Evolutionary conservation across 2,329 filamentous ascomycete genomes (phyloP).

Genomic region (Stromatinia cepivora): DNA sequence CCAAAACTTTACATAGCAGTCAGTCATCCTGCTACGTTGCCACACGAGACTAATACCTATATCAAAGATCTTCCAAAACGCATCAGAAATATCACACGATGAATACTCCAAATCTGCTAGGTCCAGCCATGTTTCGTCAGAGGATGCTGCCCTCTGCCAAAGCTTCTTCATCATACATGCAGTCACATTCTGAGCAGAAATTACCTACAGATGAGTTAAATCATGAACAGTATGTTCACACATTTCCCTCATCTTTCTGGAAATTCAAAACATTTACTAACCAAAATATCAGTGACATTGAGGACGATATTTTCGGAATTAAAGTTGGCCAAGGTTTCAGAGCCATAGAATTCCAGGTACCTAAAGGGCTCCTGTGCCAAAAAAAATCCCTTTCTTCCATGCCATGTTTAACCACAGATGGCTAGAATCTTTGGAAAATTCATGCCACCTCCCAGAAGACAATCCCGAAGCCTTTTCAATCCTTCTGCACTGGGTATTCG

Average conservation of each 20-base stretch:
- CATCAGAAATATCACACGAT: background rate
- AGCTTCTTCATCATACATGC: too few species aligned
- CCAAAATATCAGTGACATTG: background rate
- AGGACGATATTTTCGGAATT: background rate
- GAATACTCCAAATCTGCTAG: background rate
- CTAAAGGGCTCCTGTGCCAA: background rate
- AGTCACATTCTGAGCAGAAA: too few species aligned
- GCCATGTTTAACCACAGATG: background rate
- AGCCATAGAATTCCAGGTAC: background rate
- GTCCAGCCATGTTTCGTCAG: background rate
- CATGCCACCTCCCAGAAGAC: background rate
- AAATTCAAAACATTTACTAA: background rate
- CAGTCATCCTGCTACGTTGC: background rate
- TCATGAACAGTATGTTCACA: too few species aligned
- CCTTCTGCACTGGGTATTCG: background rate
- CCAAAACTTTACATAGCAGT: background rate
- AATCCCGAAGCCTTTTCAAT: background rate
- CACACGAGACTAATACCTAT: background rate
- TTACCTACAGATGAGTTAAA: too few species aligned
- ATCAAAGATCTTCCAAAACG: rapidly evolving
- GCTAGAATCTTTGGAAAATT: background rate
- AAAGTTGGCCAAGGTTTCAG: background rate
- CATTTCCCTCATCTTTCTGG: background rate
- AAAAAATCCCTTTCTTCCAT: background rate
- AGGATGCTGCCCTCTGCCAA: background rate